A percentile compares a stretch with the other conserved stretches of the same genome.
phyloP scores from a whole-genome alignment of 176 grass and related monocot genomes.

The Musa beccarii region DNA sequence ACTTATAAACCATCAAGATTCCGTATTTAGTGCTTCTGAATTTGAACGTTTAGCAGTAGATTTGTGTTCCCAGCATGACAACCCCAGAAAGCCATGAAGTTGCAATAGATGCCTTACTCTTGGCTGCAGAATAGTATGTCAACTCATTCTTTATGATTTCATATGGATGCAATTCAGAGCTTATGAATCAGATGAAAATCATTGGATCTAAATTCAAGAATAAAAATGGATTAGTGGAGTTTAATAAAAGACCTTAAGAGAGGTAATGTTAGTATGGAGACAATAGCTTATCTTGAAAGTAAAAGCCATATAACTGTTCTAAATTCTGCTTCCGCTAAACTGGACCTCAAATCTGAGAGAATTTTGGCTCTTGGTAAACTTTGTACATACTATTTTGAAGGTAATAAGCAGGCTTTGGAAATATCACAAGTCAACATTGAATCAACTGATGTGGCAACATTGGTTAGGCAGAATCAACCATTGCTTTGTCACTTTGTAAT shows the following conservation, averaged over 20 bases:
- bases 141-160: slow-evolving; percentile 72
- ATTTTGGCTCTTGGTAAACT: slow-evolving; percentile 36
- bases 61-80: slow-evolving; percentile 53
- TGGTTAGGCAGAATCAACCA: slow-evolving; percentile 78
- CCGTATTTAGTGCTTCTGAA: slow-evolving; percentile 55
- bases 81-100: slow-evolving; percentile 66
- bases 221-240: no score
- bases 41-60: slow-evolving; percentile 71
- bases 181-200: slow-evolving; percentile 47
- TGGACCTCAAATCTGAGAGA: slow-evolving; percentile 24
- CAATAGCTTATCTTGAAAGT: no score
- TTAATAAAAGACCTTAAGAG: no score
- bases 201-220: slow-evolving; percentile 37
- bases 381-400: slow-evolving; percentile 30
- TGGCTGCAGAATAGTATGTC: slow-evolving; percentile 81
- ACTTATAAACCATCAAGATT: slow-evolving; percentile 57
- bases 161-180: slow-evolving; percentile 43
- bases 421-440: slow-evolving; percentile 46
- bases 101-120: slow-evolving; percentile 76
- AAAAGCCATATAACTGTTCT: no score
- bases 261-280: no score
- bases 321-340: no score
- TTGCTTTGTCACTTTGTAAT: slow-evolving; percentile 68
- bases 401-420: slow-evolving; percentile 44
- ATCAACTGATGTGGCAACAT: slow-evolving; percentile 67